Percentiles rank a stretch among this genome's conserved stretches.
Conservation (phyloP, 2,329 filamentous ascomycete species). For the Akanthomyces lecanii region DNA sequence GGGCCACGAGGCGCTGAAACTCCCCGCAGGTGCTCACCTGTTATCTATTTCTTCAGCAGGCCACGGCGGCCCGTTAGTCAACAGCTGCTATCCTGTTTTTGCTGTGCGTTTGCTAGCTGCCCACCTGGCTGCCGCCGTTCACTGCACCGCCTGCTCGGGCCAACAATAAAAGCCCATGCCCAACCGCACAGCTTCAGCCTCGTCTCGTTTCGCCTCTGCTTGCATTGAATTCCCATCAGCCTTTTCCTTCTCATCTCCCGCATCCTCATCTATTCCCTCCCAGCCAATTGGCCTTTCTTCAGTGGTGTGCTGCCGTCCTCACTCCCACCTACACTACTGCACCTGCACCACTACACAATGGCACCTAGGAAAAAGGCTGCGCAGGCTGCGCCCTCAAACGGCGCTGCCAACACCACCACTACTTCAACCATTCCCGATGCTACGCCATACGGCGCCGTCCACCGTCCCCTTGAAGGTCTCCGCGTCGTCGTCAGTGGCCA, state of each 20-base stretch:
- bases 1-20: neutral
- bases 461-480: conserved; percentile 41
- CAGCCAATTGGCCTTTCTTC: neutral
- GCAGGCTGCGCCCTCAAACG: conserved; percentile 18
- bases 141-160: neutral
- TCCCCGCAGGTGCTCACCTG: neutral
- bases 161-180: conserved; percentile 7
- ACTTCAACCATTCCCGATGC: conserved; percentile 8
- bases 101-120: neutral
- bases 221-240: neutral
- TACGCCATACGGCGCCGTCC: conserved; percentile 17
- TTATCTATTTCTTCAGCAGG: neutral
- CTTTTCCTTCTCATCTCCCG: no score
- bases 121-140: neutral
- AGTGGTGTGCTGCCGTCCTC: neutral
- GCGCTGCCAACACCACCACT: conserved; percentile 7
- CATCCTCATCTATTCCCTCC: no score
- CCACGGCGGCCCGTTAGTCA: neutral
- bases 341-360: neutral
- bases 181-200: conserved; percentile 9
- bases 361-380: conserved; percentile 13
- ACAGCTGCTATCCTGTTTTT: neutral
- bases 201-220: neutral
- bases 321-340: neutral
- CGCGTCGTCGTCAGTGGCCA: conserved; percentile 57